These are phyloP conservation scores for Alternaria alternata DNA, from an alignment of 2,329 filamentous ascomycete genomes.

Conservation along the genomic window DNA sequence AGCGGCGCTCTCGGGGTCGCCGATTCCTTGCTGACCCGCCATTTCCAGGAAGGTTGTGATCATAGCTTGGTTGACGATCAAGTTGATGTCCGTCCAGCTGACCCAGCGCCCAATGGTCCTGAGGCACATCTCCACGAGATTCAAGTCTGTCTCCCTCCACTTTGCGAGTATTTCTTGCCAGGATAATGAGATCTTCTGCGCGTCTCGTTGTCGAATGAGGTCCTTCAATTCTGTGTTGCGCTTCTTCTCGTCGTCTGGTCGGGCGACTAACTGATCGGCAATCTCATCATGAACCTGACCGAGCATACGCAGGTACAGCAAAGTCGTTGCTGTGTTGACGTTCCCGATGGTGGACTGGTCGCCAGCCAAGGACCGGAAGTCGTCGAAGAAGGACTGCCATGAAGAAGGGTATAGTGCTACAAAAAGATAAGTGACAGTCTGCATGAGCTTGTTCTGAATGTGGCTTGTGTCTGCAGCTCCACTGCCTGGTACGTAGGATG, in stretches of 20 bases:
- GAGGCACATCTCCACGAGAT: slow-evolving; percentile 86
- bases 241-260: slow-evolving; percentile 80
- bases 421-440: slow-evolving; percentile 94
- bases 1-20: slow-evolving; percentile 62
- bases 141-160: slow-evolving; percentile 72
- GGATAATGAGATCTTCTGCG: slow-evolving; percentile 83
- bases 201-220: slow-evolving; percentile 83
- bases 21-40: slow-evolving; percentile 74
- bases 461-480: slow-evolving; percentile 72
- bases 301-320: slow-evolving; percentile 88
- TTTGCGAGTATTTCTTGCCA: slow-evolving; percentile 90
- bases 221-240: slow-evolving; percentile 92
- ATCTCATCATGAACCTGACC: slow-evolving; percentile 96
- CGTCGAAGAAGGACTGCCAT: slow-evolving; percentile 91
- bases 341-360: slow-evolving; percentile 63
- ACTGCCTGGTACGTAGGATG: slow-evolving; percentile 72
- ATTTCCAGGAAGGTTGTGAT: slow-evolving; percentile 85
- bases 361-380: slow-evolving; percentile 80
- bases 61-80: slow-evolving; percentile 85
- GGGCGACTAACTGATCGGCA: slow-evolving; percentile 85
- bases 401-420: slow-evolving; percentile 83
- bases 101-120: slow-evolving; percentile 97
- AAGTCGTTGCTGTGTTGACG: slow-evolving; percentile 77
- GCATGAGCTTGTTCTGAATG: slow-evolving; percentile 96
- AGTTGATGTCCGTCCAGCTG: slow-evolving; percentile 96